phyloP scores from a whole-genome alignment of 441 rosid genomes.

The Pelargonium australe region DNA sequence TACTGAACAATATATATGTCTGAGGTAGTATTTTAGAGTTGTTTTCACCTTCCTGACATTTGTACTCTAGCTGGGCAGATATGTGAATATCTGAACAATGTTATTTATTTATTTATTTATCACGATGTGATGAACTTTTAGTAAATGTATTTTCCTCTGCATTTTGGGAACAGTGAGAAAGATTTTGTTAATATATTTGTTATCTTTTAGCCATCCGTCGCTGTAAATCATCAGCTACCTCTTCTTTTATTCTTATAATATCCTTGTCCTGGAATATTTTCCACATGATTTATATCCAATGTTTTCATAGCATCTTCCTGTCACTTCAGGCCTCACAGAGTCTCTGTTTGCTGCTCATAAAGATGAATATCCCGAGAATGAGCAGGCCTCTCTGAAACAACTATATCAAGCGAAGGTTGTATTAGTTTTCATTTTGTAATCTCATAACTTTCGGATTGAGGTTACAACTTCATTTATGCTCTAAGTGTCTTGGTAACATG shows the following conservation, averaged over 20 bases:
- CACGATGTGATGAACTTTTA: neutral
- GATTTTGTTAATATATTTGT: neutral
- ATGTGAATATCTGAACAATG: neutral
- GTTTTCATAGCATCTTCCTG: constrained; percentile 9
- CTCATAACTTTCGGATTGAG: constrained; percentile 15
- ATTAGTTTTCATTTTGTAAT: constrained; percentile 8
- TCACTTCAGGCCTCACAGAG: constrained; percentile 80
- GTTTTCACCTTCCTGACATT: neutral
- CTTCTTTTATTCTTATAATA: neutral
- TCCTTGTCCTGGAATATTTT: constrained; percentile 7
- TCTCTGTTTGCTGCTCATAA: constrained; percentile 91
- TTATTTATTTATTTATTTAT: neutral
- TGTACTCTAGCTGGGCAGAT: neutral
- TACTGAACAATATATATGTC: neutral
- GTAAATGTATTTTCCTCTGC: constrained; percentile 1
- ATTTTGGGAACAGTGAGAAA: neutral
- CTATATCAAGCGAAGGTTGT: constrained; percentile 82
- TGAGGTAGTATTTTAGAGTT: neutral
- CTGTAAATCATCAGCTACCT: neutral
- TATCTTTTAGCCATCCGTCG: neutral
- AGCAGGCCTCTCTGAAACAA: constrained; percentile 88
- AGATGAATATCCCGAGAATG: constrained; percentile 95
- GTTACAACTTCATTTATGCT: constrained; percentile 14
- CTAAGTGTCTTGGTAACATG: constrained; percentile 9
- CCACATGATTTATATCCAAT: neutral